Evolutionary conservation across 352 stramenopile species (phyloP), one percentile per base, ranked within the genome.

Genomic region (Halophytophthora batemanensis): DNA sequence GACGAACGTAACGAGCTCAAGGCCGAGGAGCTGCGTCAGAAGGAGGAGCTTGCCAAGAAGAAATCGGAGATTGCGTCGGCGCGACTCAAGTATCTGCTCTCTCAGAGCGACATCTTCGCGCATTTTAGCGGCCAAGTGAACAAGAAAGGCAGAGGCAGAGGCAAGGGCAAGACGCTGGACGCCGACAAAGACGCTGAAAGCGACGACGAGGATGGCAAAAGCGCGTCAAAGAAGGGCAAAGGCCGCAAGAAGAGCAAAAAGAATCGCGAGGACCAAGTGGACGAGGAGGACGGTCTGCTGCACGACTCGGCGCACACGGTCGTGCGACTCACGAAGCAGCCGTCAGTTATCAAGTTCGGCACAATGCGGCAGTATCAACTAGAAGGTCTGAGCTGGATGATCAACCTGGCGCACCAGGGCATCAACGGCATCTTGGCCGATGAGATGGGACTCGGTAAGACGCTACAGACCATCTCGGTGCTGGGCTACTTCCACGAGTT

Each of bases 361-460:
- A 90, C 65, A 2, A 98, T 99, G 96, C 90, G 97, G 55, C 84
- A 96, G 64, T 99, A 99, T 74, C 98, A 99, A 69, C 61, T 99
- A 19, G 82, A 93, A 62, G 98, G 97, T n/a, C 73, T 99, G 41
- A 97, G 97, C 62, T 99, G 97, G 97, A 93, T 99, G 70, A 79
- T 99, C 7, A 98, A 98, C 63, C 79, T 99, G 8, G 94, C 98
- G 48, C 96, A 99, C 61, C 98, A 99, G 57, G 95, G 98, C 43
- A 93, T 99, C 43, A 99, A 99, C 71, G 96, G 96, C 12, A 99
- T 99, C 45, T 66, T 99, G 22, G 97, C 95, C 0, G 96, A 99
- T 61, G 96, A 99, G 69, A 98, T 98, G 92, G 93, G 90, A 56
- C 82, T 99, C n/a, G 96, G 96, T 29, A 99, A 99, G 68, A 99